phyloP scores from a whole-genome alignment of 2,329 filamentous ascomycete species.

The Paramyrothecium roridum region DNA sequence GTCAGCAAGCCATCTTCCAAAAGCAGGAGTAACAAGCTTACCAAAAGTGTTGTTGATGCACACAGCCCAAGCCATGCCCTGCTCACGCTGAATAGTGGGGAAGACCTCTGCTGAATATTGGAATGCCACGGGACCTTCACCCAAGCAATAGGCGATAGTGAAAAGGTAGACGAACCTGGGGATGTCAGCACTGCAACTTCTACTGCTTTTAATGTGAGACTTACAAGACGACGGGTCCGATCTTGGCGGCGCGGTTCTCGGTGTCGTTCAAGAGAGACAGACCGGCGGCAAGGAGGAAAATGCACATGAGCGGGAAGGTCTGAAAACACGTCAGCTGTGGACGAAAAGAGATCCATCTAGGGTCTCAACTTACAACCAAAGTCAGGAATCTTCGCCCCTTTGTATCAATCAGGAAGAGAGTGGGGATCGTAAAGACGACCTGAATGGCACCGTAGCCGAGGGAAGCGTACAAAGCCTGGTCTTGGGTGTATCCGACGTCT shows the following conservation, averaged over 20 bases:
- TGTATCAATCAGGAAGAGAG: constrained; percentile 21
- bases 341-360: rapidly evolving
- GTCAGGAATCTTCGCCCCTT: constrained; percentile 17
- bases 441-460: constrained; percentile 27
- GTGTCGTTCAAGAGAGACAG: constrained; percentile 23
- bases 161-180: constrained; percentile 31
- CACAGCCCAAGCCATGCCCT: constrained; percentile 35
- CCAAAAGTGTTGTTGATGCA: constrained; percentile 30
- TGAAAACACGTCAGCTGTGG: neutral
- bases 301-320: constrained; percentile 31
- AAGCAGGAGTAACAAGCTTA: neutral
- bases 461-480: constrained; percentile 24
- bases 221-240: constrained; percentile 25
- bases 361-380: constrained; percentile 12
- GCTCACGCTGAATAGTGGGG: constrained; percentile 32
- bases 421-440: constrained; percentile 24
- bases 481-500: constrained; percentile 17
- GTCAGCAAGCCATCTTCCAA: constrained; percentile 8
- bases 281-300: constrained; percentile 27
- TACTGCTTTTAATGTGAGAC: neutral
- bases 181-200: neutral
- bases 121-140: constrained; percentile 33
- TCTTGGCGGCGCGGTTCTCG: constrained; percentile 12
- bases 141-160: constrained; percentile 30
- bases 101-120: constrained; percentile 36